A percentile compares a stretch with the other conserved stretches of the same genome.
Conservation (phyloP, 208 protist genomes). For the Phytomonas serpens region DNA sequence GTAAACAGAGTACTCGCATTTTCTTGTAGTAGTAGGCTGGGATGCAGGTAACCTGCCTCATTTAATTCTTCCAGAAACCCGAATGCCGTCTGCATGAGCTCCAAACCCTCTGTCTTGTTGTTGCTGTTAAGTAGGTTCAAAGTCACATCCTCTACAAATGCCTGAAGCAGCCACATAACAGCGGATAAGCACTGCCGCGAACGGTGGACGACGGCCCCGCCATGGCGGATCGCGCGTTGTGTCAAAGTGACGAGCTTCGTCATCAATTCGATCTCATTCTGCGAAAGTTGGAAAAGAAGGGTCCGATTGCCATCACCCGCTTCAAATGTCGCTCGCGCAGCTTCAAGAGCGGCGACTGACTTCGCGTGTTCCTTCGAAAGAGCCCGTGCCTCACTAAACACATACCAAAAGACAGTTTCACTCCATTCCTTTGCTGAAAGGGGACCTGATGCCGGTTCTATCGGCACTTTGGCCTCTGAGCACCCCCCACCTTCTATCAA, state of each 20-base stretch:
- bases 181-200: constrained; percentile 37
- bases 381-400: constrained; percentile 25
- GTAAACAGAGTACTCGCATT: constrained; percentile 38
- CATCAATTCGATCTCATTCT: constrained; percentile 49
- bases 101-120: constrained; percentile 17
- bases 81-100: constrained; percentile 42
- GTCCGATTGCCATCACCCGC: constrained; percentile 21
- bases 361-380: constrained; percentile 36
- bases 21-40: constrained; percentile 29
- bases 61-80: constrained; percentile 50
- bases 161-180: constrained; percentile 33
- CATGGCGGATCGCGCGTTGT: constrained; percentile 27
- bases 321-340: constrained; percentile 17
- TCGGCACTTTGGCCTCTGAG: background rate
- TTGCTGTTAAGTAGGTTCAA: constrained; percentile 32
- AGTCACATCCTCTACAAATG: constrained; percentile 41
- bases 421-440: constrained; percentile 26
- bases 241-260: constrained; percentile 23
- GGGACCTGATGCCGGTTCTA: constrained; percentile 1
- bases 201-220: constrained; percentile 41
- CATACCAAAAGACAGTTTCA: constrained; percentile 60
- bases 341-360: constrained; percentile 31
- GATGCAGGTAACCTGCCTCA: constrained; percentile 42
- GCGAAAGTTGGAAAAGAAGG: constrained; percentile 48
- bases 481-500: background rate